Percentiles rank a stretch among this genome's conserved stretches.
Conservation (phyloP, 306 rosid species). For the Quercus engelmannii region DNA sequence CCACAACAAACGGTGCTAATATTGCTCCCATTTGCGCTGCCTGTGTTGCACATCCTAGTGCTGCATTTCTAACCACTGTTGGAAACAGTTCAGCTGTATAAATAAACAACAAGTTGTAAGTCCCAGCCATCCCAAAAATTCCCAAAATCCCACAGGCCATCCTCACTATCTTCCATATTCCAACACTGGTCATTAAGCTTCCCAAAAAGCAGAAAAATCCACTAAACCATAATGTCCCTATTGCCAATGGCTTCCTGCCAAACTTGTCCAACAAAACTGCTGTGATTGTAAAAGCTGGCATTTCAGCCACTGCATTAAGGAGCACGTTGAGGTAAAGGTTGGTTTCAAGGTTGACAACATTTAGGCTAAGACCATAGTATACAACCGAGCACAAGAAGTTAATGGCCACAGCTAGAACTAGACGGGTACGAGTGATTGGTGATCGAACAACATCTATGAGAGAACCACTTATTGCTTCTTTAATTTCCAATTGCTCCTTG, state of each 20-base stretch:
- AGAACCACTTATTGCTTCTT: slow-evolving; percentile 49
- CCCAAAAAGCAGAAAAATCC: slow-evolving; percentile 68
- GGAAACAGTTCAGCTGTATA: slow-evolving; percentile 85
- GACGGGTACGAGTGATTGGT: slow-evolving; percentile 53
- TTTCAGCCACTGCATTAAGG: slow-evolving; percentile 72
- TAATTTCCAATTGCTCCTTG: slow-evolving; percentile 9
- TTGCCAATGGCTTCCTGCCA: slow-evolving; percentile 59
- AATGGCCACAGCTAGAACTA: slow-evolving; percentile 55
- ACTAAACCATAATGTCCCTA: slow-evolving; percentile 83
- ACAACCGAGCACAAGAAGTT: slow-evolving; percentile 65
- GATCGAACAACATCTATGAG: slow-evolving; percentile 56
- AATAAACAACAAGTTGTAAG: slow-evolving; percentile 72
- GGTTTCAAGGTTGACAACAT: slow-evolving; percentile 63
- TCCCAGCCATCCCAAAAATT: slow-evolving; percentile 91
- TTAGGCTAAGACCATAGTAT: slow-evolving; percentile 79
- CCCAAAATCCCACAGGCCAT: slow-evolving; percentile 75
- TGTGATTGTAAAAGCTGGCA: slow-evolving; percentile 79
- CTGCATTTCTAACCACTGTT: slow-evolving; percentile 83
- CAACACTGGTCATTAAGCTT: slow-evolving; percentile 34
- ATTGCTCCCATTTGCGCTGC: slow-evolving; percentile 89
- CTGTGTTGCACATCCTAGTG: slow-evolving; percentile 66
- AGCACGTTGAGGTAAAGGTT: slow-evolving; percentile 72
- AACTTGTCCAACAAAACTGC: slow-evolving; percentile 57
- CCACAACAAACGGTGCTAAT: slow-evolving; percentile 82
- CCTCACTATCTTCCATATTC: slow-evolving; percentile 48